A percentile compares a stretch with the other conserved stretches of the same genome.
These are phyloP conservation scores for Saccharomyces hybrid DNA, from an alignment of 1,139 yeast genomes.

Conservation along the genomic window DNA sequence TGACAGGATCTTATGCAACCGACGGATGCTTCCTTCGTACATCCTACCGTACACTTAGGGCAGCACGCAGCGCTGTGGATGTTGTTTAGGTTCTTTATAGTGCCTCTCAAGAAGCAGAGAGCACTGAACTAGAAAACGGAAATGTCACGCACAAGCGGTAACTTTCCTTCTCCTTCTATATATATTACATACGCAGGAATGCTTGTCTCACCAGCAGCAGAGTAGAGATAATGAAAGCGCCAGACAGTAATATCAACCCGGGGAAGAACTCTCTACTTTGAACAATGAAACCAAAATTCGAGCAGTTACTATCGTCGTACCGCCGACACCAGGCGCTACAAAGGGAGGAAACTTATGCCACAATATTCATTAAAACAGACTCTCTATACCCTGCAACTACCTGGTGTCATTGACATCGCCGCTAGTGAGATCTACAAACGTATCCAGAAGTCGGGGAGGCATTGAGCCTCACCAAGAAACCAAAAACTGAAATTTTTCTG, in stretches of 20 bases:
- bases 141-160: neutral
- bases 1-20: neutral
- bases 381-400: constrained; percentile 38
- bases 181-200: neutral
- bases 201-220: too few relatives aligned
- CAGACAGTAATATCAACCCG: too few relatives aligned
- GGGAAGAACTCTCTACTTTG: constrained; percentile 25
- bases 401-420: constrained; percentile 53
- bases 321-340: too few relatives aligned
- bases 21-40: neutral
- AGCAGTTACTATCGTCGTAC: constrained; percentile 33
- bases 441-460: constrained; percentile 58
- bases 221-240: too few relatives aligned
- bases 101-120: neutral
- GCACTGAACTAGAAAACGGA: neutral
- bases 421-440: constrained; percentile 63
- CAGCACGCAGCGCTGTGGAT: neutral
- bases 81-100: neutral
- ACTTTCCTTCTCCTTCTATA: neutral
- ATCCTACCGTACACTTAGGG: neutral
- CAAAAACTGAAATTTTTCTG: constrained; percentile 45
- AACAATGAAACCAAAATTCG: constrained; percentile 39
- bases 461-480: constrained; percentile 39
- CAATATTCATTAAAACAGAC: constrained; percentile 38
- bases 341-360: constrained; percentile 31